Percentiles rank a stretch among this genome's conserved stretches.
These are phyloP conservation scores for Leishmania tropica DNA, from an alignment of 208 protist species.

Conservation along the genomic window DNA sequence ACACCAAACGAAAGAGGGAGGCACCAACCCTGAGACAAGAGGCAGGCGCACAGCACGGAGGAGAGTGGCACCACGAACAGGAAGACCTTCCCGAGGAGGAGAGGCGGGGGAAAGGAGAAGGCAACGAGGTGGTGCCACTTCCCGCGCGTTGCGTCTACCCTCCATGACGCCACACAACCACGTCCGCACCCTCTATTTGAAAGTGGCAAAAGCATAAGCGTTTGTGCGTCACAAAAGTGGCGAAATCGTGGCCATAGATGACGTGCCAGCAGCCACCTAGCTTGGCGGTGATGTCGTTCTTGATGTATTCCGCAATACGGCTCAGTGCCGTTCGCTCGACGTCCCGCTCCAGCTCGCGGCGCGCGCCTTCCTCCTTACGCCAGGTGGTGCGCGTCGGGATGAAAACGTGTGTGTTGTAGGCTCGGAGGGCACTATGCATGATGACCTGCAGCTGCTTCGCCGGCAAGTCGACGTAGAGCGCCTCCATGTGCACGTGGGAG, in stretches of 20 bases:
- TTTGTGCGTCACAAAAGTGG: conserved; percentile 83
- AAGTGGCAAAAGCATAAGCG: conserved; percentile 76
- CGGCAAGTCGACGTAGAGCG: conserved; percentile 66
- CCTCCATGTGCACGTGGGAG: conserved; percentile 38
- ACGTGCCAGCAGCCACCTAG: conserved; percentile 85
- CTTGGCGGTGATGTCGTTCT: conserved; percentile 48
- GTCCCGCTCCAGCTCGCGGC: conserved; percentile 75
- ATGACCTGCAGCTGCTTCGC: conserved; percentile 58
- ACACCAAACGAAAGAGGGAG: not conserved
- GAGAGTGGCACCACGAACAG: not conserved
- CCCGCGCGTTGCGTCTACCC: conserved; percentile 23
- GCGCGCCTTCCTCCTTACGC: conserved; percentile 81
- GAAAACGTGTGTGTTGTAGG: conserved; percentile 76
- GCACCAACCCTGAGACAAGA: not conserved
- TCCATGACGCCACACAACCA: conserved; percentile 85
- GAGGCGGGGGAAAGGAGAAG: not conserved
- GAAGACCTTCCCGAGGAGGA: not conserved
- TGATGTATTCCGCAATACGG: conserved; percentile 71
- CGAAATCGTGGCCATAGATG: conserved; percentile 82
- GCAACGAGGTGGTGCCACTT: not conserved
- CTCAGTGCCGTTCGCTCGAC: conserved; percentile 71
- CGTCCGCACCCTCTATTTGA: conserved; percentile 75
- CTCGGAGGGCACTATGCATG: conserved; percentile 63
- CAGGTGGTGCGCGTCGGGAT: conserved; percentile 80
- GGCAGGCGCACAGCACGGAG: not conserved